Base-by-base conservation (phyloP, 2,329 filamentous ascomycete genomes). In the Nakataea oryzae region DNA sequence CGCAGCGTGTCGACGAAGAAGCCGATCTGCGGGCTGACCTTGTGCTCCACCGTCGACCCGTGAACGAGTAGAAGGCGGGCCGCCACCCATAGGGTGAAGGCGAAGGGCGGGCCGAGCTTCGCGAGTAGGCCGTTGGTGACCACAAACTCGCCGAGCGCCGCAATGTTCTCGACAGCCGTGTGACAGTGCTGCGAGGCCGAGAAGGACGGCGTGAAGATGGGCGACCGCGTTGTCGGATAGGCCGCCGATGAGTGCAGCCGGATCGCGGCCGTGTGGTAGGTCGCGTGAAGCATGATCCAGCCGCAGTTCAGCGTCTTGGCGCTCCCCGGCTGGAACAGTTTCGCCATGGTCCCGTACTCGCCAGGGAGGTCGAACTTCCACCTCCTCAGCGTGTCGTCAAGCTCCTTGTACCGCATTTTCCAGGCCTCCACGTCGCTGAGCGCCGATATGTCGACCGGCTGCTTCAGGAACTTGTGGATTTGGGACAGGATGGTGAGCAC, bases 31-130 rank as follows among this genome's bases (percentile, higher is more conserved):
- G 89, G 86, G 63, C 89, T 90, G 50, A 96, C 80, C 65, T 89
- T 90, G 72, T 90, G 89, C 67, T 95, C 90, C 62, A 96, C 91
- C 0, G 92, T 96, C 9, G 90, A 95, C 29, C 91, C 91, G 72
- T 96, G 92, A 3, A 97, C 93, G 11, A 96, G 86, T 6, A 96
- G 79, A 3, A 96, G 81, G 3, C 93, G 87, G 7, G 93, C 91
- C 3, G 90, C 91, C 21, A 96, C 93, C 93, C 93, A 96, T 1
- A 96, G 79, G 0, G 90, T 92, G 71, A 96, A 97, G 3, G 92
- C 92, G 71, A 96, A 96, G 0, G 91, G 92, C 0, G 92, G 92
- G 0, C 93, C 93, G 21, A 96, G 84, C 71, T 92, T 92, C 59
- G 86, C 81, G 26, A 96, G 79, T 72, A 96, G 83, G 60, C 82